Percentiles rank a stretch among this genome's conserved stretches.
Evolutionary conservation across 371 early-diverging fungal species (phyloP).

Genomic region (Mortierella sp.): DNA sequence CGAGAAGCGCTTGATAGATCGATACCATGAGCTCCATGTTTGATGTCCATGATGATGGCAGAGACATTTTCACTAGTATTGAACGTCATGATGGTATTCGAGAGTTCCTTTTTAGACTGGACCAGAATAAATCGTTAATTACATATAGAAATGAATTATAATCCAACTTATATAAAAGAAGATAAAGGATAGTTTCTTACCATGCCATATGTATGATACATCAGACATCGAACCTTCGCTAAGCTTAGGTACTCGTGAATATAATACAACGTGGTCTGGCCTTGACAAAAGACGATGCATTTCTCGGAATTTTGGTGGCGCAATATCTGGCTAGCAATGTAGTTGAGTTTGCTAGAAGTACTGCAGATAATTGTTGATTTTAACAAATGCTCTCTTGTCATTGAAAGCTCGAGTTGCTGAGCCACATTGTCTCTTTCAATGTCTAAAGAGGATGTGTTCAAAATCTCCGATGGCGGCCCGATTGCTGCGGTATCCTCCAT

Average conservation of each 20-base stretch:
- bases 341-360: slow-evolving; percentile 67
- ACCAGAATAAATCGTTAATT: background rate
- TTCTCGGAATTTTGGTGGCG: slow-evolving; percentile 63
- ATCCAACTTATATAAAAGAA: background rate
- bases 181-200: slow-evolving; percentile 10
- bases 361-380: slow-evolving; percentile 29
- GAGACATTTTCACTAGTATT: slow-evolving; percentile 73
- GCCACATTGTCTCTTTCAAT: background rate
- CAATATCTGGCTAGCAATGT: slow-evolving; percentile 62
- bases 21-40: slow-evolving; percentile 77
- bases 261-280: slow-evolving; percentile 61
- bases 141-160: background rate
- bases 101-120: slow-evolving; percentile 65
- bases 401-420: background rate
- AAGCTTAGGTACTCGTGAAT: slow-evolving; percentile 64
- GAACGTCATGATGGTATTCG: slow-evolving; percentile 78
- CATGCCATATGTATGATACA: slow-evolving; percentile 67
- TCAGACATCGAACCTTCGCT: slow-evolving; percentile 66
- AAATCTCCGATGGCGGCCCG: background rate
- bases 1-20: slow-evolving; percentile 79
- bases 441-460: background rate
- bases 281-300: slow-evolving; percentile 70
- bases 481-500: background rate
- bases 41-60: slow-evolving; percentile 80
- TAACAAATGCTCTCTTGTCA: slow-evolving; percentile 14